Evolutionary conservation across 371 early-diverging fungal species (phyloP).

Genomic region (Apophysomyces sp.): DNA sequence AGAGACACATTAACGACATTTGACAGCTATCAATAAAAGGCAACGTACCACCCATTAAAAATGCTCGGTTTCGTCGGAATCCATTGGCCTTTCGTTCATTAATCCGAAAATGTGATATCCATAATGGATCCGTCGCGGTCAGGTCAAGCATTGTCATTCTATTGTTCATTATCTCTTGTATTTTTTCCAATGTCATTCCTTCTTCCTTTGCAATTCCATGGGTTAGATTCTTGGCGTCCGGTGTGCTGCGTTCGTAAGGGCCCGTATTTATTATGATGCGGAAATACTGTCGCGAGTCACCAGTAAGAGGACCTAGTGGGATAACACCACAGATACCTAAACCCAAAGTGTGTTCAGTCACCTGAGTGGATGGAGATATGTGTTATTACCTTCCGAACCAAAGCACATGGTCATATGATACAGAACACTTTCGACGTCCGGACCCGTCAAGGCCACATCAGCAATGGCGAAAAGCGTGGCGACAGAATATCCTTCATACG

Average conservation of each 20-base stretch:
- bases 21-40: neutral
- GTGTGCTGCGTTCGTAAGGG: neutral
- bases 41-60: constrained; percentile 38
- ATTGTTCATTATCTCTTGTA: neutral
- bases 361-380: neutral
- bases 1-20: neutral
- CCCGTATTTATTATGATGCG: constrained; percentile 5
- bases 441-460: neutral
- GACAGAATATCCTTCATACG: constrained; percentile 27
- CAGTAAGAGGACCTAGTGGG: neutral
- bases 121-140: constrained; percentile 4
- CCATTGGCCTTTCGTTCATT: constrained; percentile 47
- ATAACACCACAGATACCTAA: neutral
- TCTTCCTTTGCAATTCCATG: neutral
- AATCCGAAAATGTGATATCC: constrained; percentile 31
- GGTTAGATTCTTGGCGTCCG: neutral
- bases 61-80: constrained; percentile 28
- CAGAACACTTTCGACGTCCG: neutral
- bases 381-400: neutral
- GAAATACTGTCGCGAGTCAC: neutral
- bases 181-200: constrained; percentile 6
- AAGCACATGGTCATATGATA: neutral
- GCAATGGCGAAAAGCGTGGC: neutral
- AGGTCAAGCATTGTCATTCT: constrained; percentile 1
- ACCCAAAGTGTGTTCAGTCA: neutral